Evolutionary conservation across 2,329 filamentous ascomycete genomes (phyloP), one percentile per base, ranked within the genome.

Genomic region (Alternaria sp.): DNA sequence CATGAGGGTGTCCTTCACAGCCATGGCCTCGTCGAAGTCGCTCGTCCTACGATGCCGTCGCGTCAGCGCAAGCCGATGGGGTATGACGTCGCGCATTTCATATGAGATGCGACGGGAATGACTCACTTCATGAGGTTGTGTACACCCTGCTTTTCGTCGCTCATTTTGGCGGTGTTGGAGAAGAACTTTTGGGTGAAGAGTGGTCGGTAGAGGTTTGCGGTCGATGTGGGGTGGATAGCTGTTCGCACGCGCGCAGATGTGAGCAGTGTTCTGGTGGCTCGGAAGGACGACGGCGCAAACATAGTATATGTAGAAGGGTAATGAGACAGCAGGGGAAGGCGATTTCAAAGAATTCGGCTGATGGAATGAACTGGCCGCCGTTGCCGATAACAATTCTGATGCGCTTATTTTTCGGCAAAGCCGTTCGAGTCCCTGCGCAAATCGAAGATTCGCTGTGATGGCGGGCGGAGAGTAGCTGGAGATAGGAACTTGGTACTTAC

Each of bases 1-100:
- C 72, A 97, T 87, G 68, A 91, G 81, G 57, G 85, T 85, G 75
- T 88, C 81, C 59, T 84, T 72, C 55, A 83, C 75, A 59, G 83
- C 78, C 63, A 90, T 72, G 61, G 86, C 86, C 30, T 80, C 74
- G 59, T 87, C 79, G 80, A 88, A 93, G 28, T 89, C 87, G 23
- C 82, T 76, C 77, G 85, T 87, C 69, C 89, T 92, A 66, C 66
- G 58, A 45, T 56, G n/a, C 19, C 15, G 32, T 44, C 26, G 50
- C 59, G 64, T 71, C 51, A 69, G 64, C 59, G 45, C 19, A 49
- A 50, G 36, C 30, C 26, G 40, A 45, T 21, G 46, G 55, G 6
- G 59, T 54, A 65, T 69, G 64, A 69, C 69, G 65, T 68, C 59
- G 67, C 58, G 19, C 25, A 45, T 45, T 10, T 17, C 50, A 49